These are phyloP conservation scores for Coniella lustricola DNA, from an alignment of 2,329 filamentous ascomycete genomes.

Conservation along the genomic window DNA sequence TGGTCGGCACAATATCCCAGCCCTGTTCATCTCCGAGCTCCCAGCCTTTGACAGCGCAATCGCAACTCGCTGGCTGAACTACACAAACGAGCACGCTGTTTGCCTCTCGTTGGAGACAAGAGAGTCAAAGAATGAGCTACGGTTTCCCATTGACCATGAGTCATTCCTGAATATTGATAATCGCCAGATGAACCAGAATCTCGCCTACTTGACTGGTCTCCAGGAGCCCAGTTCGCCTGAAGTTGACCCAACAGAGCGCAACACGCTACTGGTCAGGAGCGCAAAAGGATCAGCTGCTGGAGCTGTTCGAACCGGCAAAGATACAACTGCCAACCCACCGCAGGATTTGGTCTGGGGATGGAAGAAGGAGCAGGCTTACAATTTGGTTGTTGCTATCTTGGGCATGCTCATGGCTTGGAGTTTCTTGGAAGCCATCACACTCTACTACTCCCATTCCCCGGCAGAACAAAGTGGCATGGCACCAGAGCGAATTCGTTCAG, in stretches of 20 bases:
- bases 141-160: conserved; percentile 40
- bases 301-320: neutral
- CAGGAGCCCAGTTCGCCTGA: conserved; percentile 16
- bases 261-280: neutral
- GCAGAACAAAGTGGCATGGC: neutral
- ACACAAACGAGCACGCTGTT: conserved; percentile 35
- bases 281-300: neutral
- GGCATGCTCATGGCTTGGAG: neutral
- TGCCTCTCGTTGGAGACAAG: conserved; percentile 41
- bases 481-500: neutral
- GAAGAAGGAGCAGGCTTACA: neutral
- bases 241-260: conserved; percentile 9
- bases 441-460: neutral
- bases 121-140: conserved; percentile 28
- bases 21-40: conserved; percentile 40
- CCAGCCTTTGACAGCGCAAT: conserved; percentile 27
- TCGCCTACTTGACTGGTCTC: conserved; percentile 41
- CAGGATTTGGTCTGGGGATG: neutral
- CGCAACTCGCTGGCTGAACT: conserved; percentile 28
- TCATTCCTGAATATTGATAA: conserved; percentile 45
- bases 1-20: conserved; percentile 38
- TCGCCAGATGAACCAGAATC: conserved; percentile 46
- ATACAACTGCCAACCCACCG: neutral
- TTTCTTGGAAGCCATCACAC: neutral
- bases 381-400: neutral